Evolutionary conservation across 1,139 yeast species (phyloP), one percentile per base, ranked within the genome.

Genomic region (Magnusiomyces magnusii): DNA sequence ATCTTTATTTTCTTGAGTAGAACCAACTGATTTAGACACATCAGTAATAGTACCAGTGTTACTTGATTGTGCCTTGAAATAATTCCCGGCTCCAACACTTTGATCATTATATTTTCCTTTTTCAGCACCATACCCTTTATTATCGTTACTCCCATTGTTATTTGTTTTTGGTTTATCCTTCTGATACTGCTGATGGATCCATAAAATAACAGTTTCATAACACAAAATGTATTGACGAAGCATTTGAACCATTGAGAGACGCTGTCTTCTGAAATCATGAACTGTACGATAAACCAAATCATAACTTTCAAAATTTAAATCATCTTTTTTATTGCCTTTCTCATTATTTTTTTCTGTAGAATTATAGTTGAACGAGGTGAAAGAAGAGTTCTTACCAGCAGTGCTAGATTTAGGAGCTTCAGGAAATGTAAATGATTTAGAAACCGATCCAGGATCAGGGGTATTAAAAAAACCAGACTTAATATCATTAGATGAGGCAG

Each of bases 211-310:
- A 1, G 80, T 73, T 63, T 87, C 92, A 71, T 88, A 88, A 66
- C 92, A 84, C 59, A 87, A 77, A 50, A 83, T 79, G 68, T 83
- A 87, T 71, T 88, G 96, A 47, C 89, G 77, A 65, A 87, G 74
- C 62, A 84, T 86, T 69, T 88, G 96, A 2, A 88, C 96, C 95
- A 88, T 88, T 19, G 91, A 85, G 36, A 88, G 77, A 58, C 96
- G 75, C 69, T 87, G 95, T 61, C 81, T 77, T 62, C 96, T 76
- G 59, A 87, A 76, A 60, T 82, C 82, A 66, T 85, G 77, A 34
- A 85, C 87, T 3, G 80, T 76, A 2, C 75, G 70, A 61, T 75
- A 79, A 7, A 89, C 76, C 36, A 85, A 78, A 71, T 86, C 93
- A 7, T 44, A 47, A 17, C 51, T 57, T 36, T 55, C 61, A 41